A percentile compares a stretch with the other conserved stretches of the same genome.
Conservation (phyloP, 2,329 filamentous ascomycete species). For the Venturia asperata region DNA sequence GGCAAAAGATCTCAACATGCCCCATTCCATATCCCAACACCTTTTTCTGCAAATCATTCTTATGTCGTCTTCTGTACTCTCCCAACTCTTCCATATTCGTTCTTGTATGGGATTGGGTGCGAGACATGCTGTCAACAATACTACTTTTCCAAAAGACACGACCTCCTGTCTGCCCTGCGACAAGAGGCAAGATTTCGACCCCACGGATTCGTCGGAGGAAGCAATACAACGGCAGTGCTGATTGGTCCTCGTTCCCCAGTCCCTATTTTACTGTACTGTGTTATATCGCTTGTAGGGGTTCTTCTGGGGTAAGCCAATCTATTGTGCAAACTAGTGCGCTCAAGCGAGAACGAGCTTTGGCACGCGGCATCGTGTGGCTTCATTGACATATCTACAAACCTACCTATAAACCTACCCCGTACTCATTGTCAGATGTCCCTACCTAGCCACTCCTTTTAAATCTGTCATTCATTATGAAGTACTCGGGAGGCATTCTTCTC, state of each 20-base stretch:
- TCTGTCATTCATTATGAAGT: background rate
- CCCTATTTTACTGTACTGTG: no score
- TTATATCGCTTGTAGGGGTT: background rate
- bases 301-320: background rate
- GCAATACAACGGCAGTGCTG: background rate
- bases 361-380: background rate
- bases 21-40: no score
- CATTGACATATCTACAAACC: background rate
- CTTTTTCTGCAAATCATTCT: no score
- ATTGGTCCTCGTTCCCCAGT: background rate
- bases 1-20: no score
- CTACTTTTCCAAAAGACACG: no score
- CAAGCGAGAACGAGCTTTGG: conserved; percentile 1
- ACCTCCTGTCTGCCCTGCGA: no score
- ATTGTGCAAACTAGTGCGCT: background rate
- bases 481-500: background rate
- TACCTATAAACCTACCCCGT: background rate
- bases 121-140: no score
- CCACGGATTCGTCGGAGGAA: background rate
- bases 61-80: no score
- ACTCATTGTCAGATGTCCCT: background rate
- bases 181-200: no score
- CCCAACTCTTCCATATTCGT: no score
- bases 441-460: background rate
- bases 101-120: no score